Evolutionary conservation across 371 early-diverging fungal species (phyloP).

Genomic region (Polyrhizophydium stewartii): DNA sequence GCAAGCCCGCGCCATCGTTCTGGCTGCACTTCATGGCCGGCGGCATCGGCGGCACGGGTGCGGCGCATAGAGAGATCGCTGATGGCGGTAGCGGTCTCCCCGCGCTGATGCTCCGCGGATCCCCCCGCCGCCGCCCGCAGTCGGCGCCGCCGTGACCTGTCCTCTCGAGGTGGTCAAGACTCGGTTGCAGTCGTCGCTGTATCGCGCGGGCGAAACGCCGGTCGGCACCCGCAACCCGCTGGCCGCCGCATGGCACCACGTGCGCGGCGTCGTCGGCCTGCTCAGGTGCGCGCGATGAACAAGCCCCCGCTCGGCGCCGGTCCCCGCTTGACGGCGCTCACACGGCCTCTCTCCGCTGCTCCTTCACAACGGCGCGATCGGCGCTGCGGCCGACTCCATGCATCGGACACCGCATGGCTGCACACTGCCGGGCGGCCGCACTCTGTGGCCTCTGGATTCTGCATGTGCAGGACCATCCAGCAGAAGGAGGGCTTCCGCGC

Average conservation of each 20-base stretch:
- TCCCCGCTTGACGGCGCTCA: too few relatives aligned
- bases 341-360: background rate
- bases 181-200: constrained; percentile 56
- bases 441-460: background rate
- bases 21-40: constrained; percentile 78
- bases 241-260: constrained; percentile 12
- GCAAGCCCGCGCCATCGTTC: constrained; percentile 15
- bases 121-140: too few relatives aligned
- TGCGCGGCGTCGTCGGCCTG: constrained; percentile 20
- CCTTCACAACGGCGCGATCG: background rate
- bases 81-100: too few relatives aligned
- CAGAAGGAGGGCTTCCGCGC: constrained; percentile 79
- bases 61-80: too few relatives aligned
- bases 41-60: constrained; percentile 40
- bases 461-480: constrained; percentile 18
- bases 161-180: constrained; percentile 91
- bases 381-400: background rate
- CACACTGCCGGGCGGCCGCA: too few relatives aligned
- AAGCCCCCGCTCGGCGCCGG: too few relatives aligned
- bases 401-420: too few relatives aligned
- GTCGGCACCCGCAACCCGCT: constrained; percentile 24
- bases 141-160: constrained; percentile 81
- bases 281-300: constrained; percentile 26
- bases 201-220: constrained; percentile 12
- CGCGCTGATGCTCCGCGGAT: too few relatives aligned